Conservation (phyloP, 345 rosid species). For the Citrus australasica region DNA sequence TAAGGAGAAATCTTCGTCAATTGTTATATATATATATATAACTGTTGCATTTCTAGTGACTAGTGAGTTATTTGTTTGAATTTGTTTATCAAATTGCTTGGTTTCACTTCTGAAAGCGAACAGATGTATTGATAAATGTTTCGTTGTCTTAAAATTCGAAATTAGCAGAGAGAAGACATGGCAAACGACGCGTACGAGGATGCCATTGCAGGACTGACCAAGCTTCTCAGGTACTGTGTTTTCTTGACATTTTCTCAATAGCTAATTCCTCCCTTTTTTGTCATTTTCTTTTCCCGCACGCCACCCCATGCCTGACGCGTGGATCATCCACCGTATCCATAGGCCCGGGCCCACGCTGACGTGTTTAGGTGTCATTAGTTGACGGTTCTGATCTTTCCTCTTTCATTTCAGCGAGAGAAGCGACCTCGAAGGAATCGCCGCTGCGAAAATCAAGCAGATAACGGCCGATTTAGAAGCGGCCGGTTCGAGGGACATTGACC, state of each 20-base stretch:
- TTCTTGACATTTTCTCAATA: background rate
- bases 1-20: background rate
- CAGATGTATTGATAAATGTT: background rate
- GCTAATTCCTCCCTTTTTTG: background rate
- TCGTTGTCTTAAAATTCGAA: background rate
- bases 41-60: background rate
- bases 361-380: background rate
- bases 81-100: background rate
- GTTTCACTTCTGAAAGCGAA: background rate
- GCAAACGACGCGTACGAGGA: slow-evolving; percentile 57
- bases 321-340: background rate
- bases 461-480: slow-evolving; percentile 68
- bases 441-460: slow-evolving; percentile 71
- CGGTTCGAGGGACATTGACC: slow-evolving; percentile 38
- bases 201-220: slow-evolving; percentile 70
- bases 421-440: slow-evolving; percentile 69
- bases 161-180: slow-evolving; percentile 50
- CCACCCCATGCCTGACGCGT: background rate
- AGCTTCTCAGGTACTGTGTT: slow-evolving; percentile 69
- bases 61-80: background rate
- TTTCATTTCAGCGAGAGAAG: slow-evolving; percentile 48
- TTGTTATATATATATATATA: background rate
- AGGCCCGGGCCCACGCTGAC: slow-evolving; percentile 1
- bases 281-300: background rate
- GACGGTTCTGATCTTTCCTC: slow-evolving; percentile 11